phyloP scores from a whole-genome alignment of 2,329 filamentous ascomycete genomes.

The Trichophaea hybrida region DNA sequence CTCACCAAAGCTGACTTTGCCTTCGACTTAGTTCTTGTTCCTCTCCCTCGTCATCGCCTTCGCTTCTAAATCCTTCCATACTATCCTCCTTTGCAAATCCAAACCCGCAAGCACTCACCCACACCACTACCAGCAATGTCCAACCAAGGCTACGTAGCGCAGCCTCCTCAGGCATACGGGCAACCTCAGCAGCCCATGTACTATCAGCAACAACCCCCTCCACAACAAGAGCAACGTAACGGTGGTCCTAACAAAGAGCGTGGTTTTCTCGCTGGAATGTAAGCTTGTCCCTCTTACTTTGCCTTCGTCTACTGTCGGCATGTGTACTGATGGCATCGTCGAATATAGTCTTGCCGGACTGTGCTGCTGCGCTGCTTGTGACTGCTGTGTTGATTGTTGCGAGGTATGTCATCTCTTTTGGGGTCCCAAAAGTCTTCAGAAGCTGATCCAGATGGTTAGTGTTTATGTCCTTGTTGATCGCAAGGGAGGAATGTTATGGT shows the following conservation, averaged over 20 bases:
- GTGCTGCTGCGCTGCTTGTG: background rate
- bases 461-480: background rate
- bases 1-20: no score
- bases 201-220: background rate
- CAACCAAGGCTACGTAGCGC: background rate
- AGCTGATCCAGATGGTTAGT: background rate
- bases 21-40: no score
- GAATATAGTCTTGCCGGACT: background rate
- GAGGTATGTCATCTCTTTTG: background rate
- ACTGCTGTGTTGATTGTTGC: background rate
- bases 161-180: background rate
- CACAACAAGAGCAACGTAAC: background rate
- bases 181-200: background rate
- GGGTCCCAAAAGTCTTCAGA: background rate
- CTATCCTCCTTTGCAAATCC: background rate
- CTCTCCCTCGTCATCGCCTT: no score
- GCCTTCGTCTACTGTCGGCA: no score
- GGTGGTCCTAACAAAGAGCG: background rate
- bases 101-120: background rate
- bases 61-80: no score
- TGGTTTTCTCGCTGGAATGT: background rate
- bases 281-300: background rate
- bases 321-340: background rate
- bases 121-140: background rate
- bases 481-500: background rate